These are phyloP conservation scores for Penicillium sp. DNA, from an alignment of 2,329 filamentous ascomycete genomes.

Conservation along the genomic window DNA sequence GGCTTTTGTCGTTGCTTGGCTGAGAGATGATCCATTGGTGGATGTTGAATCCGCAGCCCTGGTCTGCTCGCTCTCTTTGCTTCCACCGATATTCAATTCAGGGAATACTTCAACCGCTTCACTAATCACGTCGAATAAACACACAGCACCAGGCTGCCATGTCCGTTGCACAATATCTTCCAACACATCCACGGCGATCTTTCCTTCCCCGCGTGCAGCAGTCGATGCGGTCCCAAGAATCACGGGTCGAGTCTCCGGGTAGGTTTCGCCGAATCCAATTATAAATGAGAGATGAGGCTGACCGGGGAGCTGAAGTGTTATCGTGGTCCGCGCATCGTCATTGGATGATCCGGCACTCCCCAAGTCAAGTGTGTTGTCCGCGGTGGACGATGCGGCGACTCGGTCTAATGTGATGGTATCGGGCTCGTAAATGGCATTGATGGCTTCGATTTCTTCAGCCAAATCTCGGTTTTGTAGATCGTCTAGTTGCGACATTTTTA, in stretches of 20 bases:
- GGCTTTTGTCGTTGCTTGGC: background rate
- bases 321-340: constrained; percentile 37
- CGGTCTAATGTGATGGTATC: constrained; percentile 56
- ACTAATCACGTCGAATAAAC: constrained; percentile 88
- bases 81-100: constrained; percentile 55
- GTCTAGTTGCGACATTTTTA: constrained; percentile 24
- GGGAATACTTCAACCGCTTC: constrained; percentile 51
- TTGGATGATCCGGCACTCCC: constrained; percentile 22
- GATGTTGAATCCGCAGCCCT: constrained; percentile 3
- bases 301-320: constrained; percentile 68
- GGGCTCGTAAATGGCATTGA: constrained; percentile 63
- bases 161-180: constrained; percentile 66
- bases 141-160: constrained; percentile 74
- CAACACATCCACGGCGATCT: constrained; percentile 68
- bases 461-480: constrained; percentile 40
- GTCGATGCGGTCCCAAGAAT: constrained; percentile 79
- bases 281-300: constrained; percentile 50
- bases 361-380: constrained; percentile 29
- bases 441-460: constrained; percentile 49
- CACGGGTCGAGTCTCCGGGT: constrained; percentile 72
- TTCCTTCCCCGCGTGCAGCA: constrained; percentile 70
- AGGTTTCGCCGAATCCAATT: constrained; percentile 68
- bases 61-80: constrained; percentile 12
- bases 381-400: constrained; percentile 21
- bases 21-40: constrained; percentile 4